These are phyloP conservation scores for Physocladia obscura DNA, from an alignment of 192 early-diverging fungal species.

Conservation along the genomic window DNA sequence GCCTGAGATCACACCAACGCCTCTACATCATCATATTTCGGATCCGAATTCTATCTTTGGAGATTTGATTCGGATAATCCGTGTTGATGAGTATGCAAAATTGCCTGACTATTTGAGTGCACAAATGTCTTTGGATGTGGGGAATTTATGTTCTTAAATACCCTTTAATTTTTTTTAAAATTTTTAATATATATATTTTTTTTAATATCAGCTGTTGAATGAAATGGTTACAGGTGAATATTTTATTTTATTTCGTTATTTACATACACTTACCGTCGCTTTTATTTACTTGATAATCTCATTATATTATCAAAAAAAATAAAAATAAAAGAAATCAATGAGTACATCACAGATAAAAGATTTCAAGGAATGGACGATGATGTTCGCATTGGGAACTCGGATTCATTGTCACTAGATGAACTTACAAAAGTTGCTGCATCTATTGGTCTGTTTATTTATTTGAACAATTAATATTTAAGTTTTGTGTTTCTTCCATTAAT, in stretches of 20 bases:
- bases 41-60: constrained; percentile 22
- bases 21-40: constrained; percentile 4
- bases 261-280: not conserved
- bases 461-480: too few relatives aligned
- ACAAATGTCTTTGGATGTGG: constrained; percentile 15
- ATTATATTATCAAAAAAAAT: too few relatives aligned
- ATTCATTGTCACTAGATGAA: not conserved
- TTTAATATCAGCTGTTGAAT: not conserved
- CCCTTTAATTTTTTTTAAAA: not conserved
- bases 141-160: not conserved
- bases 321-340: constrained; percentile 29
- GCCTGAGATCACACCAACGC: constrained; percentile 21
- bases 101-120: not conserved
- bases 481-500: too few relatives aligned
- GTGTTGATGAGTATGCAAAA: not conserved
- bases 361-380: constrained; percentile 19
- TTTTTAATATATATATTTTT: not conserved
- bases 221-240: not conserved
- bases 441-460: too few relatives aligned
- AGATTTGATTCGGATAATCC: constrained; percentile 10
- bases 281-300: too few relatives aligned
- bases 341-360: constrained; percentile 19
- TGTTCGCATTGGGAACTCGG: not conserved
- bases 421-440: too few relatives aligned
- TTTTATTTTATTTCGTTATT: not conserved